Evolutionary conservation across 2,329 filamentous ascomycete species (phyloP).

Genomic region (Penicillium digitatum): DNA sequence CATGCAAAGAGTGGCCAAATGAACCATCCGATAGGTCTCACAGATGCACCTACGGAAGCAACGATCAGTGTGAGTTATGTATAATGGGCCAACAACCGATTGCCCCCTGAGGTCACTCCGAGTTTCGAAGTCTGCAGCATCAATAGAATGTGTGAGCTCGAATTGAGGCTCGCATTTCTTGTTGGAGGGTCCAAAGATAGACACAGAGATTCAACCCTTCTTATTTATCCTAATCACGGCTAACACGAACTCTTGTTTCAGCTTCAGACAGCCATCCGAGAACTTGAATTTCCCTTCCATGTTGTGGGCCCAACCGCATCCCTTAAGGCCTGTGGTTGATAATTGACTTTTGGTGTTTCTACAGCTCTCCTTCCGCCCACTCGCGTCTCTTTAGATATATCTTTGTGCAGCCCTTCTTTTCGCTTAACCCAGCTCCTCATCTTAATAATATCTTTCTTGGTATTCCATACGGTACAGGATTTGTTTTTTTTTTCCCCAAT

Average conservation of each 20-base stretch:
- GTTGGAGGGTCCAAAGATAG: conserved; percentile 11
- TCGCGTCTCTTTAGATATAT: background rate
- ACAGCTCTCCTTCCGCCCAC: background rate
- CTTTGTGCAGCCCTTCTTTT: background rate
- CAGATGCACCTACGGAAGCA: background rate
- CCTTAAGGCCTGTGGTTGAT: background rate
- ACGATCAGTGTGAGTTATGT: background rate
- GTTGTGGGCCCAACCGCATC: background rate
- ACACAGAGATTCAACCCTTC: background rate
- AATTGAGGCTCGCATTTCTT: conserved; percentile 12
- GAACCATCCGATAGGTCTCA: background rate
- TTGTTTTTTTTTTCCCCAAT: background rate
- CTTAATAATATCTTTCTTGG: background rate
- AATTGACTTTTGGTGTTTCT: no score
- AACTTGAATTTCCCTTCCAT: conserved; percentile 18
- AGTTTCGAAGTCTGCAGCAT: conserved; percentile 21
- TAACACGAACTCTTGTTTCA: background rate
- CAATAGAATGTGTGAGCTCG: conserved; percentile 13
- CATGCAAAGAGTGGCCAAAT: conserved; percentile 20
- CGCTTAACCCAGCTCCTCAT: background rate
- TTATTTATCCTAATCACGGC: background rate
- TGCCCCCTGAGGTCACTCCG: conserved; percentile 10
- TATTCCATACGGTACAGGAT: background rate
- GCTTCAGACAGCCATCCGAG: conserved; percentile 7
- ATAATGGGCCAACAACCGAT: background rate